Conservation (phyloP, 805 yeast species). For the Scheffersomyces lignosus region DNA sequence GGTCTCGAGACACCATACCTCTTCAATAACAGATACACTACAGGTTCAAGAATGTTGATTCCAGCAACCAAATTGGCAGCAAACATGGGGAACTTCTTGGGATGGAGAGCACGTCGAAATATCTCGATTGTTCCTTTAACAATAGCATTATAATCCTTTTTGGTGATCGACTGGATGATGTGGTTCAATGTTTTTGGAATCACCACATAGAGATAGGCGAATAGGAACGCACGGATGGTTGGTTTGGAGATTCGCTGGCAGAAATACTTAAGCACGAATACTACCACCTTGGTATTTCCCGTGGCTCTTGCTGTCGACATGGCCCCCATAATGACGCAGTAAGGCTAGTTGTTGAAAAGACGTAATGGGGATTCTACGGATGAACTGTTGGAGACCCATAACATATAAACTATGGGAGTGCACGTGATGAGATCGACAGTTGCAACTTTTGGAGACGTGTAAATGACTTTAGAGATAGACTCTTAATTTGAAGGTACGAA, state of each 20-base stretch:
- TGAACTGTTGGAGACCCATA: too few relatives aligned
- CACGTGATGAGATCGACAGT: too few relatives aligned
- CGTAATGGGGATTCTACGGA: too few relatives aligned
- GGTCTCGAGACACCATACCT: not conserved
- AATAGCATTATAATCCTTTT: conserved; percentile 13
- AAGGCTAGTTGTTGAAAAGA: too few relatives aligned
- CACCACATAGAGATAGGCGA: conserved; percentile 35
- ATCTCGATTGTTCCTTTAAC: conserved; percentile 15
- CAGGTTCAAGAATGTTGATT: conserved; percentile 24
- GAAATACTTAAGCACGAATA: too few relatives aligned
- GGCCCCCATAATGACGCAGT: too few relatives aligned
- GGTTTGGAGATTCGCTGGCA: not conserved
- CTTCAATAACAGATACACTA: conserved; percentile 2
- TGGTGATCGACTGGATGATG: conserved; percentile 11
- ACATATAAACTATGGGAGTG: too few relatives aligned
- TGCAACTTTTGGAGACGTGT: too few relatives aligned
- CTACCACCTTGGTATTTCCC: too few relatives aligned
- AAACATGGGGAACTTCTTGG: conserved; percentile 34
- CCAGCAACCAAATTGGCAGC: conserved; percentile 32
- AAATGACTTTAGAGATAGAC: too few relatives aligned
- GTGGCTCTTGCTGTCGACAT: too few relatives aligned
- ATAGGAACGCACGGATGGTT: conserved; percentile 30
- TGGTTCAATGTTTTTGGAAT: conserved; percentile 27
- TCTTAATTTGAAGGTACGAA: too few relatives aligned
- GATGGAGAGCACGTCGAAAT: conserved; percentile 25